A percentile compares a stretch with the other conserved stretches of the same genome.
Conservation (phyloP, 306 rosid genomes). For the Morella rubra region DNA sequence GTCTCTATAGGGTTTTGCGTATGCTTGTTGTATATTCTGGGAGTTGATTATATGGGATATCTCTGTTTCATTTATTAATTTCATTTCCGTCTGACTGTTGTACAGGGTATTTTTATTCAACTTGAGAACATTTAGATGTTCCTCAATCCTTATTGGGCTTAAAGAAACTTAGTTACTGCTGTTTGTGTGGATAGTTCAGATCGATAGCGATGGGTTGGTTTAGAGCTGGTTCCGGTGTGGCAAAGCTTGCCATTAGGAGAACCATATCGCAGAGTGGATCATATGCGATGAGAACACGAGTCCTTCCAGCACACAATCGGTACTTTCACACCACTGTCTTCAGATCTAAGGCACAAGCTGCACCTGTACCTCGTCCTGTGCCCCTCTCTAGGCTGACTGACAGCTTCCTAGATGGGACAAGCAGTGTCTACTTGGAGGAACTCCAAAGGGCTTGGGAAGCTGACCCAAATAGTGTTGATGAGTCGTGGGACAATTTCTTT, state of each 20-base stretch:
- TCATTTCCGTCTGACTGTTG: not conserved
- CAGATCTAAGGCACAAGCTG: conserved; percentile 59
- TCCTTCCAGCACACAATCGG: conserved; percentile 51
- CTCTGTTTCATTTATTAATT: not conserved
- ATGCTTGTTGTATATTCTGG: not conserved
- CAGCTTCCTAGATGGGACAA: conserved; percentile 91
- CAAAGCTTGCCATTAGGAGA: conserved; percentile 65
- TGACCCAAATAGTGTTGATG: conserved; percentile 90
- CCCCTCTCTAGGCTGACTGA: conserved; percentile 90
- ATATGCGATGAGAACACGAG: conserved; percentile 51
- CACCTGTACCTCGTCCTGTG: conserved; percentile 82
- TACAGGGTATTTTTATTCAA: not conserved
- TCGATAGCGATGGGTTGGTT: conserved; percentile 73
- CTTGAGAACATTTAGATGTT: conserved; percentile 7
- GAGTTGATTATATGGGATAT: not conserved
- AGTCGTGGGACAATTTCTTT: conserved; percentile 97
- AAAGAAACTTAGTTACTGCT: not conserved
- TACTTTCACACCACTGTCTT: conserved; percentile 58
- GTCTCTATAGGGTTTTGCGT: not conserved
- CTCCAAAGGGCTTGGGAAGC: conserved; percentile 99
- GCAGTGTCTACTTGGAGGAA: conserved; percentile 92
- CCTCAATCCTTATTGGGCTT: conserved; percentile 1
- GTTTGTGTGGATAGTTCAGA: conserved; percentile 22
- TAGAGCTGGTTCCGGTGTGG: conserved; percentile 73
- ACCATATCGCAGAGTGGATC: conserved; percentile 57